Base-by-base conservation (phyloP, 345 rosid species). In the Corchorus capsularis region DNA sequence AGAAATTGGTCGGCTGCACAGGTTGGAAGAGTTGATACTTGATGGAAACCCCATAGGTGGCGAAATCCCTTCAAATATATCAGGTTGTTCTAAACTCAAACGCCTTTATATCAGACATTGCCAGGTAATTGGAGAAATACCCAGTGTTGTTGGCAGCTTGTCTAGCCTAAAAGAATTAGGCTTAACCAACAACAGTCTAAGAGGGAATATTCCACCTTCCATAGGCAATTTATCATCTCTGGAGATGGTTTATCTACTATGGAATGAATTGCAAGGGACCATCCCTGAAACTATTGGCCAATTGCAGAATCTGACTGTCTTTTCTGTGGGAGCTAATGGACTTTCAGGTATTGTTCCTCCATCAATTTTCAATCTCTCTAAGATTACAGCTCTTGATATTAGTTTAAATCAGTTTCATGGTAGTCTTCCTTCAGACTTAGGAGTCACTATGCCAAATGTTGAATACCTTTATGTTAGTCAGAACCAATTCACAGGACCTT, bases 291-390 rank as follows among this genome's bases (percentile, higher is more conserved):
- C 54, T 10, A 57, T 79, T 2, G 75, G 79, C 57, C 65, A 54
- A n/a, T 61, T 80, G 27, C 63, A 20, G 35, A 22, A 73, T 59
- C 5, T 37, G 77, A n/a, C 6, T 0, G 10, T 3, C 1, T 1
- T 69, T 80, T 20, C 59, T 7, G 59, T 22, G 17, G 22, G 10
- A 6, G 41, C 1, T 0, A 83, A 83, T 60, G 5, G 15, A 32
- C 56, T 80, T 3, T 74, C 76, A 2, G 81, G 86, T 71, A 67
- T 9, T 7, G 34, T 80, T 19, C 83, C 83, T 27, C 64, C 71
- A 10, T 74, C n/a, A n/a, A n/a, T 83, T 72, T 83, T 73, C 70
- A 77, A 80, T 54, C 52, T 80, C 3, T 77, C 82, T 4, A 78
- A 76, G 3, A 2, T 78, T 4, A 37, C 3, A 0, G 0, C 1